Evolutionary conservation across 2,329 filamentous ascomycete species (phyloP).

Genomic region (Aspergillus pseudonomiae): DNA sequence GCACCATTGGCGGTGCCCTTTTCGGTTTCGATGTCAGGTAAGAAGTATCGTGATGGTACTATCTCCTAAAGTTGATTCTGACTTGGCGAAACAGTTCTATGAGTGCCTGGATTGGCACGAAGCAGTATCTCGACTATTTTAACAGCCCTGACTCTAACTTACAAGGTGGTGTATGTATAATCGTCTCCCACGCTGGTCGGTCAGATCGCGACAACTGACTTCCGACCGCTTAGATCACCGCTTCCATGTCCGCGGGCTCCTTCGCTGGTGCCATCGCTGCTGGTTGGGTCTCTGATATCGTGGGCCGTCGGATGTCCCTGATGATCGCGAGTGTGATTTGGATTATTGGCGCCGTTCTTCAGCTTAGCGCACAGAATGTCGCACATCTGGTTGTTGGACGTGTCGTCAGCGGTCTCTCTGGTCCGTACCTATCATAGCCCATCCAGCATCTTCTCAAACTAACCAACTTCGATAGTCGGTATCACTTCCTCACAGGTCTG

Average conservation of each 20-base stretch:
- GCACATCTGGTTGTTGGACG: constrained; percentile 53
- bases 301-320: constrained; percentile 47
- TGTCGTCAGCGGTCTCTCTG: constrained; percentile 44
- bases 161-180: constrained; percentile 37
- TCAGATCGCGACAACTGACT: neutral
- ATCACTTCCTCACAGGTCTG: constrained; percentile 49
- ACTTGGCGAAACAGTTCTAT: constrained; percentile 33
- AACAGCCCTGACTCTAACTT: constrained; percentile 47
- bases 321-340: constrained; percentile 38
- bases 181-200: neutral
- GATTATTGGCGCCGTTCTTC: constrained; percentile 39
- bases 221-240: constrained; percentile 60
- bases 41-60: constrained; percentile 34
- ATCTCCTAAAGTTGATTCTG: neutral
- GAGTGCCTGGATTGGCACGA: constrained; percentile 51
- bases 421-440: constrained; percentile 7
- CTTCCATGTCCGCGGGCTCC: constrained; percentile 71
- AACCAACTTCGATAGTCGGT: constrained; percentile 32
- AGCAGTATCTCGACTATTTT: constrained; percentile 60
- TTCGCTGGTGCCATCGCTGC: constrained; percentile 61
- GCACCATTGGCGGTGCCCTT: constrained; percentile 59
- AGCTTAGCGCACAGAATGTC: constrained; percentile 35
- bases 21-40: constrained; percentile 64
- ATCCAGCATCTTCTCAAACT: neutral
- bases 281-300: constrained; percentile 39